Evolutionary conservation across 202 grass and related monocot genomes (phyloP), one percentile per base, ranked within the genome.

Genomic region (Alloteropsis angusta): DNA sequence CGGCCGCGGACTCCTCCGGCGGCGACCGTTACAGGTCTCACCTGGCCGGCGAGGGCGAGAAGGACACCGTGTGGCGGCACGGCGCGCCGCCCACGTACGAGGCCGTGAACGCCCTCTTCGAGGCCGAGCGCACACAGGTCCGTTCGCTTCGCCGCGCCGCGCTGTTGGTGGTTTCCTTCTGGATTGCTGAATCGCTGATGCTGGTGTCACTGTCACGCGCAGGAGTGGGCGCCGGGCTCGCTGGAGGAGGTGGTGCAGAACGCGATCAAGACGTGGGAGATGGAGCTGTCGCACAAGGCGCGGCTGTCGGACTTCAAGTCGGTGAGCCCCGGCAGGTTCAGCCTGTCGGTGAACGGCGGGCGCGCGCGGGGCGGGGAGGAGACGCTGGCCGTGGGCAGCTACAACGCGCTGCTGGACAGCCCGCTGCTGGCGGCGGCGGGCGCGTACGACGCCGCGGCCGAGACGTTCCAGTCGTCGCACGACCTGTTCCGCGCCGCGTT

Each of bases 191-290:
- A n/a, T n/a, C n/a, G n/a, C n/a, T n/a, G n/a, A n/a, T n/a, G n/a
- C n/a, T n/a, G n/a, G n/a, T n/a, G n/a, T n/a, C n/a, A n/a, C n/a
- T n/a, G n/a, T n/a, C n/a, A n/a, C n/a, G 30, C 44, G 46, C 63
- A 94, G 94, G 85, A 92, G 62, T 97, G 94, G 94, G 57, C 94
- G 14, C 52, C 84, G 57, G 91, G 91, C 0, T 94, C 94, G 71
- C 79, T 97, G 59, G 94, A 97, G 81, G 94, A 94, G 85, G 83
- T 60, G 54, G 85, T 97, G 71, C 94, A 97, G 84, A 94, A 97
- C 55, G 91, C 89, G 55, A 86, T 97, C 71, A 94, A 97, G 79
- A 97, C 94, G 70, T 97, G 94, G 94, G 94, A 97, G 80, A 97
- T 97, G 94, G 94, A 94, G 89, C 87, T 94, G 65, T 94, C 91